Percentiles rank a stretch among this genome's conserved stretches.
Conservation (phyloP, 495 filamentous ascomycete genomes). For the Neurospora sp. region DNA sequence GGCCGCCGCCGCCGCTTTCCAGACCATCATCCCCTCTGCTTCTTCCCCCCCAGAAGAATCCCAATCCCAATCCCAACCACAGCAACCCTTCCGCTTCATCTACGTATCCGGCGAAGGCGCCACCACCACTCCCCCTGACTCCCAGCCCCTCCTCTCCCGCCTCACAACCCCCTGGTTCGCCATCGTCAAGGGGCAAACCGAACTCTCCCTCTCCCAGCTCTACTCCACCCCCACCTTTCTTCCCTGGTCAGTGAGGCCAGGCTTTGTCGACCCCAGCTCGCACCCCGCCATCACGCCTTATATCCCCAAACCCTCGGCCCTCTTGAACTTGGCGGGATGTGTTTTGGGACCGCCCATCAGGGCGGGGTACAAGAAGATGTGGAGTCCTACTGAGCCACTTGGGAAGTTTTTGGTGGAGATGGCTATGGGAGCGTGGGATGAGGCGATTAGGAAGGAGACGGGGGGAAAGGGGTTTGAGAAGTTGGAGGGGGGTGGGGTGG, state of each 20-base stretch:
- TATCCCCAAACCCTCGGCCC: conserved; percentile 21
- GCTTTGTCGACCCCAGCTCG: conserved; percentile 35
- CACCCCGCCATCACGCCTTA: conserved; percentile 42
- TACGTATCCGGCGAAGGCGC: conserved; percentile 56
- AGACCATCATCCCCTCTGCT: conserved; percentile 40
- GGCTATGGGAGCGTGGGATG: conserved; percentile 44
- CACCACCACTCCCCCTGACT: conserved; percentile 35
- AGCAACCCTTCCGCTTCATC: conserved; percentile 54
- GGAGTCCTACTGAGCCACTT: conserved; percentile 28
- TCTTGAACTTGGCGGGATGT: conserved; percentile 6
- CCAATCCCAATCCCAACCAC: too few species aligned
- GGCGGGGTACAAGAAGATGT: conserved; percentile 7
- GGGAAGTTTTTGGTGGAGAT: conserved; percentile 37
- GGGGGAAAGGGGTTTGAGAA: conserved; percentile 34
- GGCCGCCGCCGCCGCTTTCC: conserved; percentile 46
- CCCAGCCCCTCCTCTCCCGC: conserved; percentile 46
- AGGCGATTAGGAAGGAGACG: conserved; percentile 24
- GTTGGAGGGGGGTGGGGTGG: conserved; percentile 30
- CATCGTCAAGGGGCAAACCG: conserved; percentile 51
- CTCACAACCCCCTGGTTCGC: background rate
- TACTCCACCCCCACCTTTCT: background rate
- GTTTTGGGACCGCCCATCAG: conserved; percentile 12
- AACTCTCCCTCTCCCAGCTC: conserved; percentile 40
- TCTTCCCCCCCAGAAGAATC: conserved; percentile 35
- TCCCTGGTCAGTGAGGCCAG: conserved; percentile 38